phyloP scores from a whole-genome alignment of 306 rosid species.

The Acmispon strigosus region DNA sequence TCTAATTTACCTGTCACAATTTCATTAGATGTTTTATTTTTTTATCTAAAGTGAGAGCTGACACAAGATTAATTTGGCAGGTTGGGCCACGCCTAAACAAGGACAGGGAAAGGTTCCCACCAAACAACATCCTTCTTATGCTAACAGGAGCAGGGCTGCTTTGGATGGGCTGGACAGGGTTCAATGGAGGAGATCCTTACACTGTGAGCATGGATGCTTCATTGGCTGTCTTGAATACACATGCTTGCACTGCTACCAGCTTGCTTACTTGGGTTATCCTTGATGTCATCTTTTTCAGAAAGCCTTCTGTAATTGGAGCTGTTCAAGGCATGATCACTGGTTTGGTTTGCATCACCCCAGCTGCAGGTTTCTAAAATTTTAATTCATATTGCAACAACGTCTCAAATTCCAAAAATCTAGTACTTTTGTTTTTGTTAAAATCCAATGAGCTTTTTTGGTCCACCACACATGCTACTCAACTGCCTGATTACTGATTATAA shows the following conservation, averaged over 20 bases:
- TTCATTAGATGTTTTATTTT: too few species aligned
- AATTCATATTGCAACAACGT: background rate
- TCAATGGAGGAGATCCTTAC: constrained; percentile 55
- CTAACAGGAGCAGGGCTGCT: constrained; percentile 38
- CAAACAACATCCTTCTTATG: constrained; percentile 43
- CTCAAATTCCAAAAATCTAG: background rate
- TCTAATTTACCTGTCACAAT: too few species aligned
- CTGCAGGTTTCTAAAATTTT: constrained; percentile 33
- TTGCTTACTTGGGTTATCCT: constrained; percentile 47
- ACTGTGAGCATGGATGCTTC: constrained; percentile 29
- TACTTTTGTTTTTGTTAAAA: background rate
- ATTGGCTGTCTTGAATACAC: constrained; percentile 38
- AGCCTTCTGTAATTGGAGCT: constrained; percentile 52
- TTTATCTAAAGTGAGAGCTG: too few species aligned
- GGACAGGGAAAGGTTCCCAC: constrained; percentile 51
- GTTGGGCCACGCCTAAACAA: constrained; percentile 50
- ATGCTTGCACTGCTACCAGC: constrained; percentile 52
- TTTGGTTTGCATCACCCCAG: constrained; percentile 46
- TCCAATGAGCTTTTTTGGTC: background rate
- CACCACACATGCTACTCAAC: background rate
- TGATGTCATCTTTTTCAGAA: constrained; percentile 36
- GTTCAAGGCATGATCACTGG: constrained; percentile 60
- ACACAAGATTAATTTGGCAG: background rate
- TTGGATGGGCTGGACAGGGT: constrained; percentile 50
- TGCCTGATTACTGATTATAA: background rate